A percentile compares a stretch with the other conserved stretches of the same genome.
Evolutionary conservation across 106 monocot genomes (phyloP).

Genomic region (Allium fistulosum): DNA sequence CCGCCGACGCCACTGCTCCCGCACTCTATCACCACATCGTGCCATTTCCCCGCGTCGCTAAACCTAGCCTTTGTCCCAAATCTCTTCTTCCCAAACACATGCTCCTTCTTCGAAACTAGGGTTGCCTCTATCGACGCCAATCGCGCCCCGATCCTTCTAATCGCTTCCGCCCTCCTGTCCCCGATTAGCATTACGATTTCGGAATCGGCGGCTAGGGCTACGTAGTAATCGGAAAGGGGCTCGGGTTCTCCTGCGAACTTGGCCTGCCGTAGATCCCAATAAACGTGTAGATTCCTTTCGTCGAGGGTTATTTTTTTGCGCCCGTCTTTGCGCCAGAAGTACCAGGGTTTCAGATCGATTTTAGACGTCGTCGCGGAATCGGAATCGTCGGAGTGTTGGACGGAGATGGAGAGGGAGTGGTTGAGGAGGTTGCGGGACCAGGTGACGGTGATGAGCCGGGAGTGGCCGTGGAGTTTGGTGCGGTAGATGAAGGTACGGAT

Average conservation of each 20-base stretch:
- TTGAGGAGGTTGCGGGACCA: conserved; percentile 62
- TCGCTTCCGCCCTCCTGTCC: conserved; percentile 50
- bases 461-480: conserved; percentile 44
- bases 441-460: conserved; percentile 44
- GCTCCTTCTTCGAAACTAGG: conserved; percentile 44
- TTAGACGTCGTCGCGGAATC: conserved; percentile 14
- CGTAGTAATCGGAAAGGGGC: conserved; percentile 59
- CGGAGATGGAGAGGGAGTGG: conserved; percentile 46
- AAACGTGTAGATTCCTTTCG: conserved; percentile 13
- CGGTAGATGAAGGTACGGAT: conserved; percentile 24
- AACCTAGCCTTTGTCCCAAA: conserved; percentile 46
- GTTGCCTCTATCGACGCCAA: conserved; percentile 37
- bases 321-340: conserved; percentile 62
- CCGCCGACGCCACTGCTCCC: conserved; percentile 6
- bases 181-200: conserved; percentile 54
- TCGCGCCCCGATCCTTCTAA: conserved; percentile 8
- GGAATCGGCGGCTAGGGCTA: conserved; percentile 40
- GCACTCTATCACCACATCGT: conserved; percentile 45
- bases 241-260: conserved; percentile 50
- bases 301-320: conserved; percentile 27
- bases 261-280: conserved; percentile 62
- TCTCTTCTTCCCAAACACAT: conserved; percentile 62
- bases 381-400: conserved; percentile 9
- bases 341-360: conserved; percentile 66
- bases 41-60: conserved; percentile 21